A percentile compares a stretch with the other conserved stretches of the same genome.
These are phyloP conservation scores for Penicillium sp. DNA, from an alignment of 2,329 filamentous ascomycete species.

Conservation along the genomic window DNA sequence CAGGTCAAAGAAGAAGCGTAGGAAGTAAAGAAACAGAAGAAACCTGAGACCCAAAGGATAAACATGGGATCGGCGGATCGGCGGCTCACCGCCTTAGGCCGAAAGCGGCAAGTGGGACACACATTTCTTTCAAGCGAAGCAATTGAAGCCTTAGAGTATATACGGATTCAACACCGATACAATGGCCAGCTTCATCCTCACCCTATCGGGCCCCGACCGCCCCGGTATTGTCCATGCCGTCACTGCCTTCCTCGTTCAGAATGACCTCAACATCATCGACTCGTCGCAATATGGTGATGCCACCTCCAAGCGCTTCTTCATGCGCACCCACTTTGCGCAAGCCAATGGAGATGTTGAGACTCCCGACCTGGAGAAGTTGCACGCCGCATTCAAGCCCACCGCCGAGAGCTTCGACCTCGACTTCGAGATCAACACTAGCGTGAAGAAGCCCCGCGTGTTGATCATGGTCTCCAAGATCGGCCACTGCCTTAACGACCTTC, in stretches of 20 bases:
- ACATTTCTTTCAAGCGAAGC: background rate
- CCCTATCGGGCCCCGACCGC: constrained; percentile 80
- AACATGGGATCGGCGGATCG: no score
- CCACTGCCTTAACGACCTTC: constrained; percentile 79
- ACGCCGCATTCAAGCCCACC: constrained; percentile 59
- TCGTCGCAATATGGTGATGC: constrained; percentile 82
- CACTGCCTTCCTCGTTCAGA: constrained; percentile 71
- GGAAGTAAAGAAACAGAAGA: no score
- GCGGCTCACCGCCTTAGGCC: background rate
- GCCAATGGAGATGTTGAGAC: constrained; percentile 17
- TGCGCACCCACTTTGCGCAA: constrained; percentile 80
- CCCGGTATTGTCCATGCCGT: constrained; percentile 83
- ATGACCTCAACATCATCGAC: constrained; percentile 79
- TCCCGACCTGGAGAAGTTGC: constrained; percentile 52
- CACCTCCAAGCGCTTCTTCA: constrained; percentile 75
- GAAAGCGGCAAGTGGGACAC: constrained; percentile 6
- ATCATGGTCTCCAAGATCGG: constrained; percentile 92
- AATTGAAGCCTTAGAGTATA: background rate
- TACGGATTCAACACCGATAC: constrained; percentile 31
- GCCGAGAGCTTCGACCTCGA: constrained; percentile 67
- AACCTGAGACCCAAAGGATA: no score
- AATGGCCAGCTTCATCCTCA: constrained; percentile 67
- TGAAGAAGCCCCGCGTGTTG: constrained; percentile 71
- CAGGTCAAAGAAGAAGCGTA: no score
- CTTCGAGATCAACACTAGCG: constrained; percentile 68